A percentile compares a stretch with the other conserved stretches of the same genome.
Conservation (phyloP, 2,329 filamentous ascomycete genomes). For the Penicillium sp. region DNA sequence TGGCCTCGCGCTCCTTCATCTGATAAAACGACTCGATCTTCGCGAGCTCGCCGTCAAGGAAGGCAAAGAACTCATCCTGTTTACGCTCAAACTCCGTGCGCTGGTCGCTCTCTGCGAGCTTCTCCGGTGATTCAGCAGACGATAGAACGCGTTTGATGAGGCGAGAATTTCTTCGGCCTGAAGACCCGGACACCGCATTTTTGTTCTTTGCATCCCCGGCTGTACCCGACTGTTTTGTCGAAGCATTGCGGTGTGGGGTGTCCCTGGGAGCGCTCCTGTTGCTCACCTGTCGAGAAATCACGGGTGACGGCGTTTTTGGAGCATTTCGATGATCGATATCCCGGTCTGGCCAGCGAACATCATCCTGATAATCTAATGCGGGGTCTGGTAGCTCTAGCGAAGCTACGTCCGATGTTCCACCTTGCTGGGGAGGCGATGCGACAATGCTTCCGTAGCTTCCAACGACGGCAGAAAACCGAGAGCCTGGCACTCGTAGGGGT, state of each 20-base stretch:
- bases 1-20: constrained; percentile 84
- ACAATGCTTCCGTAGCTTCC: constrained; percentile 69
- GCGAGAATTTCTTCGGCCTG: constrained; percentile 29
- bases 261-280: constrained; percentile 15
- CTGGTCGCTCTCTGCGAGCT: constrained; percentile 60
- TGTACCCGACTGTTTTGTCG: constrained; percentile 10
- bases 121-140: constrained; percentile 41
- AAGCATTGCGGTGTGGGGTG: constrained; percentile 15
- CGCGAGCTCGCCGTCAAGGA: constrained; percentile 80
- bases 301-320: constrained; percentile 32
- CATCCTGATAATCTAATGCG: constrained; percentile 55
- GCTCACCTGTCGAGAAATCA: constrained; percentile 27
- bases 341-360: constrained; percentile 26
- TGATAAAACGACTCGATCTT: constrained; percentile 93
- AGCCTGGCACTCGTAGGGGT: constrained; percentile 39
- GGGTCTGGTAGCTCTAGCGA: constrained; percentile 67
- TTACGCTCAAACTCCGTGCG: constrained; percentile 69
- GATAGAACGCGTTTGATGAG: constrained; percentile 49
- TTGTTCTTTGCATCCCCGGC: constrained; percentile 22
- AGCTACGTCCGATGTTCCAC: constrained; percentile 46
- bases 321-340: constrained; percentile 22
- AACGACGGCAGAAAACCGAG: constrained; percentile 43
- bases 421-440: constrained; percentile 54
- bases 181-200: constrained; percentile 32
- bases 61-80: constrained; percentile 84